Evolutionary conservation across 768 basidiomycete genomes (phyloP).

Genomic region (Panus rudis): DNA sequence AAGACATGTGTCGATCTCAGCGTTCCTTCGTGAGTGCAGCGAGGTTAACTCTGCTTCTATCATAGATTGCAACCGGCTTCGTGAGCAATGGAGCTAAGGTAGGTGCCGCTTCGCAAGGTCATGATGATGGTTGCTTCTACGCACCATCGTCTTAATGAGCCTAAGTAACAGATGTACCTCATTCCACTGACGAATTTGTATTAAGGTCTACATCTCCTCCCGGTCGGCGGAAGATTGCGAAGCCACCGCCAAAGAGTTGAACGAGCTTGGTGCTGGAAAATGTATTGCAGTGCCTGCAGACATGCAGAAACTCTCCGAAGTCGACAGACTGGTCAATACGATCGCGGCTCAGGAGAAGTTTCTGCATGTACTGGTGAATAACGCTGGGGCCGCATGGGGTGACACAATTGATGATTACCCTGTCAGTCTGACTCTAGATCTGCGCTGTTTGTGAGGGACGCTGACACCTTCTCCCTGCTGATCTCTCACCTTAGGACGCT

Average conservation of each 20-base stretch:
- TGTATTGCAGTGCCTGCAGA: slow-evolving; percentile 52
- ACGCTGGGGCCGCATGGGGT: slow-evolving; percentile 55
- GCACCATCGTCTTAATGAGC: neutral
- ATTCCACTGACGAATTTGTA: neutral
- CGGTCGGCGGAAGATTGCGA: slow-evolving; percentile 46
- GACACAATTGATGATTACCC: slow-evolving; percentile 39
- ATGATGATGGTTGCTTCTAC: too few species aligned
- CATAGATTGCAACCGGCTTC: slow-evolving; percentile 57
- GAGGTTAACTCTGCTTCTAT: neutral
- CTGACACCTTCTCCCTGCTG: too few species aligned
- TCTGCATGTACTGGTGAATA: slow-evolving; percentile 57
- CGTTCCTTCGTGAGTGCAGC: neutral
- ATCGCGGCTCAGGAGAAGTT: slow-evolving; percentile 43
- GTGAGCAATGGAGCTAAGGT: slow-evolving; percentile 56
- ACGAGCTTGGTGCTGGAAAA: slow-evolving; percentile 41
- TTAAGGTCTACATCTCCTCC: slow-evolving; percentile 56
- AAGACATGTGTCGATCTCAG: neutral
- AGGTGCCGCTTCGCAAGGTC: neutral
- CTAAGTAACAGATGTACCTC: neutral
- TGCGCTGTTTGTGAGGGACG: slow-evolving; percentile 1
- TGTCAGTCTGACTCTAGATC: slow-evolving; percentile 27
- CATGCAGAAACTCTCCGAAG: slow-evolving; percentile 45
- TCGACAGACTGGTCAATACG: slow-evolving; percentile 44
- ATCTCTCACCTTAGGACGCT: slow-evolving; percentile 37
- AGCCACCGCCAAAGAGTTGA: slow-evolving; percentile 45